A percentile compares a stretch with the other conserved stretches of the same genome.
phyloP scores from a whole-genome alignment of 2,329 filamentous ascomycete genomes.

The Colletotrichum trifolii region DNA sequence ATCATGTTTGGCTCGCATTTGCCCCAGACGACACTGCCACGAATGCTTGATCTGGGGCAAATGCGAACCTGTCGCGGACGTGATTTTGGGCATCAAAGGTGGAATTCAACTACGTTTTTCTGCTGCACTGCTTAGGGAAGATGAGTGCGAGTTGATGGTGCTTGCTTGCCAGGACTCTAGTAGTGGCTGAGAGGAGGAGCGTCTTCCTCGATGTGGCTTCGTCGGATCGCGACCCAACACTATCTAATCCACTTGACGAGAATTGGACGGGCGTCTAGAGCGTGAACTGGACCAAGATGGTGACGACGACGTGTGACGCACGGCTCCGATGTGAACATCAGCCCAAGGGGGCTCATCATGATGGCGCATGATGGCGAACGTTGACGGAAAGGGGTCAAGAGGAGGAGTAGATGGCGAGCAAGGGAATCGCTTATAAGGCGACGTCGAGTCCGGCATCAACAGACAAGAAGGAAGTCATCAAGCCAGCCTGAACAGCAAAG shows the following conservation, averaged over 20 bases:
- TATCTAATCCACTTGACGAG: slow-evolving; percentile 12
- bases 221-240: background rate
- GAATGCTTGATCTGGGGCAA: slow-evolving; percentile 4
- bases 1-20: slow-evolving; percentile 13
- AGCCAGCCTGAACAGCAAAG: slow-evolving; percentile 15
- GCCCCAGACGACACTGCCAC: slow-evolving; percentile 2
- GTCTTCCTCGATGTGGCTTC: slow-evolving; percentile 14
- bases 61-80: background rate
- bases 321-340: background rate
- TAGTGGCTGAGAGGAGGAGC: background rate
- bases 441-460: background rate
- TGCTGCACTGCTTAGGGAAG: background rate
- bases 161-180: slow-evolving; percentile 1
- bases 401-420: background rate
- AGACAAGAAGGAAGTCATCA: slow-evolving; percentile 1
- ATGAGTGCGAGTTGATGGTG: background rate
- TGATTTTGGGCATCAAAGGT: background rate
- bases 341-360: background rate
- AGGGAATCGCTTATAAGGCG: slow-evolving; percentile 9
- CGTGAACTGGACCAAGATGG: slow-evolving; percentile 1
- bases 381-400: background rate
- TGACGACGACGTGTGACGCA: slow-evolving; percentile 19
- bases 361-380: background rate
- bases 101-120: background rate
- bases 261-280: slow-evolving; percentile 5